Evolutionary conservation across 139 green algal genomes (phyloP).

Genomic region (Zygnema cylindricum): DNA sequence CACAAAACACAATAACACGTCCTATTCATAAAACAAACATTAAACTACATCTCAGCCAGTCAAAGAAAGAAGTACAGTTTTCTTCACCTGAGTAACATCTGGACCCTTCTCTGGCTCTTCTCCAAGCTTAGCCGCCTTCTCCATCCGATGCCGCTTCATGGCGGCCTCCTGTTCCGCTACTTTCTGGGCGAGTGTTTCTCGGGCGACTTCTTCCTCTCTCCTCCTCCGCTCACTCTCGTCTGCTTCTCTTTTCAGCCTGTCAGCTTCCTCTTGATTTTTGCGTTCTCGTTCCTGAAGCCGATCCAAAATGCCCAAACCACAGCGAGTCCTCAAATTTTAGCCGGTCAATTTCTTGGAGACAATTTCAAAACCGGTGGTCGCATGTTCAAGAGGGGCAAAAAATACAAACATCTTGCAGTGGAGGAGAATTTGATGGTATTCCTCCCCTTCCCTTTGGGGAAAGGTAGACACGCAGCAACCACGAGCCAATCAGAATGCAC

Average conservation of each 20-base stretch:
- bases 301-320: no score
- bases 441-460: no score
- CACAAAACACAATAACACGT: not conserved
- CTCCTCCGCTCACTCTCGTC: constrained; percentile 35
- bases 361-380: no score
- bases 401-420: no score
- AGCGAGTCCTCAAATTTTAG: no score
- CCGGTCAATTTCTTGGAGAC: no score
- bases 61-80: not conserved
- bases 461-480: no score
- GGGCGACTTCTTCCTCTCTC: constrained; percentile 29
- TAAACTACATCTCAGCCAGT: not conserved
- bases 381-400: no score
- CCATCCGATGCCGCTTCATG: constrained; percentile 32
- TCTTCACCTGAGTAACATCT: constrained; percentile 54
- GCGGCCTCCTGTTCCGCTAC: constrained; percentile 26
- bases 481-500: no score
- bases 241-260: not conserved
- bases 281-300: constrained; percentile 22
- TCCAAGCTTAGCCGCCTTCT: constrained; percentile 47
- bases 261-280: constrained; percentile 24
- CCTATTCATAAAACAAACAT: not conserved
- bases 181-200: constrained; percentile 25
- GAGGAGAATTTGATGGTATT: no score
- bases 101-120: constrained; percentile 64